phyloP scores from a whole-genome alignment of 768 basidiomycete species.

The Trametes villosa region DNA sequence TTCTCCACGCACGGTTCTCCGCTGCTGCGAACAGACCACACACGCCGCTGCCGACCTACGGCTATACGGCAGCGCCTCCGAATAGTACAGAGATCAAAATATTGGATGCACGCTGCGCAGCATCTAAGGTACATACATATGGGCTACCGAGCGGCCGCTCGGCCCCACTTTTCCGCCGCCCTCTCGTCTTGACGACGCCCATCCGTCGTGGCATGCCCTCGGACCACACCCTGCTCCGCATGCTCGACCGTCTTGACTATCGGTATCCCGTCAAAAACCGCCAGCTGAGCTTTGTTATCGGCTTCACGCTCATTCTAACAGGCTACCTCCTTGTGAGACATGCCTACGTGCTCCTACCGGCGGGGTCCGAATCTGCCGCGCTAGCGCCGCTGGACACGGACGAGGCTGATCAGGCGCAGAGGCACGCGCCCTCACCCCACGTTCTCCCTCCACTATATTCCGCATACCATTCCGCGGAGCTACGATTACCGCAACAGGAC shows the following conservation, averaged over 20 bases:
- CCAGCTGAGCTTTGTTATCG: not conserved
- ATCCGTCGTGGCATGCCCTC: not conserved
- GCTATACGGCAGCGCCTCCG: not conserved
- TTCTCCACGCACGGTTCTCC: too few relatives aligned
- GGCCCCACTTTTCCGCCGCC: not conserved
- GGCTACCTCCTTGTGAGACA: not conserved
- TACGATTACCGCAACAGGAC: conserved; percentile 7
- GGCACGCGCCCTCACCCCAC: not conserved
- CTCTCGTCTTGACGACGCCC: not conserved
- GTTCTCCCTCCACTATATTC: conserved; percentile 4
- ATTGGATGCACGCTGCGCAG: too few relatives aligned
- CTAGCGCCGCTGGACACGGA: not conserved
- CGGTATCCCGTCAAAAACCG: not conserved
- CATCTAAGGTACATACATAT: not conserved
- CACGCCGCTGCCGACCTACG: not conserved
- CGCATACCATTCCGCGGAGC: not conserved
- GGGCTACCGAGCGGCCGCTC: too few relatives aligned
- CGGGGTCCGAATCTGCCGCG: not conserved
- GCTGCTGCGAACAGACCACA: too few relatives aligned
- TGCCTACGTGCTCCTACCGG: not conserved
- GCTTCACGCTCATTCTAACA: conserved; percentile 1
- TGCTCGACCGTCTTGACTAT: not conserved
- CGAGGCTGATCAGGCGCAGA: not conserved
- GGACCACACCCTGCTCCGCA: not conserved
- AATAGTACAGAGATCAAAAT: not conserved